Evolutionary conservation across 495 filamentous ascomycete genomes (phyloP).

Genomic region (Chaetomium tenue): DNA sequence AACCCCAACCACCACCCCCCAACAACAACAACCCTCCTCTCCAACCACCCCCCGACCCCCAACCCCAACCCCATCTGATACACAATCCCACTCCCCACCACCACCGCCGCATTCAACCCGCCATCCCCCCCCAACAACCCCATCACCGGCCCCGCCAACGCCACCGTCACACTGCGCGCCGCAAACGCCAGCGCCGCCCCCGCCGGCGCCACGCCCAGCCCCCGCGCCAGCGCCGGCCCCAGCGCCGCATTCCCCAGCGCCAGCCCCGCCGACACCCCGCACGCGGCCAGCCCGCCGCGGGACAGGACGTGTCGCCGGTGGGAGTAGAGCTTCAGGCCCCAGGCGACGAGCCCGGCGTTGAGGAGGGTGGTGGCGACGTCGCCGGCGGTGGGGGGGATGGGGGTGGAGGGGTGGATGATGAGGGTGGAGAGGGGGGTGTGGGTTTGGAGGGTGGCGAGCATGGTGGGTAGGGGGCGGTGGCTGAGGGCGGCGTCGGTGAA

Average conservation of each 20-base stretch:
- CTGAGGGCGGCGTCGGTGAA: slow-evolving; percentile 37
- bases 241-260: slow-evolving; percentile 39
- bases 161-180: slow-evolving; percentile 47
- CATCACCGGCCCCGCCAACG: slow-evolving; percentile 42
- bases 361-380: slow-evolving; percentile 45
- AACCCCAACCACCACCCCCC: slow-evolving; percentile 29
- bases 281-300: slow-evolving; percentile 39
- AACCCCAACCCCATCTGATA: slow-evolving; percentile 45
- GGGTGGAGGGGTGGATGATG: slow-evolving; percentile 22
- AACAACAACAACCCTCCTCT: slow-evolving; percentile 21
- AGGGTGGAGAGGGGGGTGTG: slow-evolving; percentile 38
- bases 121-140: slow-evolving; percentile 40
- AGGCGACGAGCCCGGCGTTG: slow-evolving; percentile 46
- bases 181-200: slow-evolving; percentile 44
- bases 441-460: slow-evolving; percentile 39
- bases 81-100: slow-evolving; percentile 47
- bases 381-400: slow-evolving; percentile 36
- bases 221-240: slow-evolving; percentile 37
- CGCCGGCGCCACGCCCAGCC: slow-evolving; percentile 33
- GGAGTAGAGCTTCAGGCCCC: slow-evolving; percentile 52
- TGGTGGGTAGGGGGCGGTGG: slow-evolving; percentile 22
- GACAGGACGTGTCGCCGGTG: slow-evolving; percentile 44
- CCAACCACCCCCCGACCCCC: slow-evolving; percentile 39
- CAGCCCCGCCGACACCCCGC: slow-evolving; percentile 34
- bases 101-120: slow-evolving; percentile 45